Evolutionary conservation across 257 asterid species (phyloP).

Genomic region (Mentha longifolia): DNA sequence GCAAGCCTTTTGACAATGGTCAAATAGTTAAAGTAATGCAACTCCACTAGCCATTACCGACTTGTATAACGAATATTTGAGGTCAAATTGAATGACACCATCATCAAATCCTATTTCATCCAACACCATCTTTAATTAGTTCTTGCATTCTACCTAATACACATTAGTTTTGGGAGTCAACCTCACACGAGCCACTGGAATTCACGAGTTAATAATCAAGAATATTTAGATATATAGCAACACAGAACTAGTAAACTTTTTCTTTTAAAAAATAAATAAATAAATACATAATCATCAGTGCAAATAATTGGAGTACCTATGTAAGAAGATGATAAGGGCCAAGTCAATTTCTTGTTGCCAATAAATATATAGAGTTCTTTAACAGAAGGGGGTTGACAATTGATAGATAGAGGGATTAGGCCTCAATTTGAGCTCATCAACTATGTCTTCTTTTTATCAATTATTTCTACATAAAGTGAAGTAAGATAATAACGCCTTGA

Average conservation of each 20-base stretch:
- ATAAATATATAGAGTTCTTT: conserved; percentile 51
- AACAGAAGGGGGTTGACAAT: conserved; percentile 62
- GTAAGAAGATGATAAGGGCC: conserved; percentile 31
- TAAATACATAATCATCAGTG: too few relatives aligned
- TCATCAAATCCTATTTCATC: conserved; percentile 33
- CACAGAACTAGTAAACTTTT: too few relatives aligned
- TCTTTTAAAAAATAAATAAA: too few relatives aligned
- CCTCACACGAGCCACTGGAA: conserved; percentile 13
- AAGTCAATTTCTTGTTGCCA: conserved; percentile 63
- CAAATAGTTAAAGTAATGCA: too few relatives aligned
- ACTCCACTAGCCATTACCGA: conserved; percentile 22
- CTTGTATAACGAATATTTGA: conserved; percentile 27
- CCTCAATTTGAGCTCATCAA: conserved; percentile 41
- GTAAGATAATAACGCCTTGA: conserved; percentile 37
- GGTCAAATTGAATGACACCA: conserved; percentile 59
- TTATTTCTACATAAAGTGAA: conserved; percentile 50
- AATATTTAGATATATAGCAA: too few relatives aligned
- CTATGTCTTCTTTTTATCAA: conserved; percentile 43
- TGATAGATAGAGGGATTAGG: conserved; percentile 43
- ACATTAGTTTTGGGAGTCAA: conserved; percentile 44
- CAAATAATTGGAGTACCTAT: too few relatives aligned
- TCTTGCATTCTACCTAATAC: conserved; percentile 51
- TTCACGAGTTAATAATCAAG: neutral
- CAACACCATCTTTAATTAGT: neutral
- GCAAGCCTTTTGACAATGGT: too few relatives aligned